Evolutionary conservation across 331 rosid genomes (phyloP).

Genomic region (Malus hybrid): DNA sequence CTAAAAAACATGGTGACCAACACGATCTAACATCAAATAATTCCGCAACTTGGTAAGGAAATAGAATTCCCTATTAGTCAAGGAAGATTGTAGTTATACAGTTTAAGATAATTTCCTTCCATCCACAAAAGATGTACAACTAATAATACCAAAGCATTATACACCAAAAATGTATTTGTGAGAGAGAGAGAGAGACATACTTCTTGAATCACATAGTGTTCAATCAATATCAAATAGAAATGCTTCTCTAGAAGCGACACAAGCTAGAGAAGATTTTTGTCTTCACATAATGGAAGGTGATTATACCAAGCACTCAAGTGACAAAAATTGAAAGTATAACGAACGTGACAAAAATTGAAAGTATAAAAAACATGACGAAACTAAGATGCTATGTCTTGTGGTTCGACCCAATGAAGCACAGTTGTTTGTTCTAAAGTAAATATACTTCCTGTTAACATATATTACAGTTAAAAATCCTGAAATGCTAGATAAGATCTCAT

Average conservation of each 20-base stretch:
- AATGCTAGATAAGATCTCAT: background rate
- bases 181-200: conserved; percentile 4
- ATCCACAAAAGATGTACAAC: no score
- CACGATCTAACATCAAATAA: no score
- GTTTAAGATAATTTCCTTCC: no score
- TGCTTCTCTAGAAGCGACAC: conserved; percentile 26
- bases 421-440: background rate
- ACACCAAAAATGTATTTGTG: no score
- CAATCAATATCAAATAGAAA: conserved; percentile 48
- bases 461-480: background rate
- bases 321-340: no score
- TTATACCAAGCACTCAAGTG: background rate
- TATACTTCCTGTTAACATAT: background rate
- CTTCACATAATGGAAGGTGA: background rate
- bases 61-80: background rate
- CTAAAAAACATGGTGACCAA: no score
- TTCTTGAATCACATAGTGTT: conserved; percentile 44
- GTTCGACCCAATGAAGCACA: background rate
- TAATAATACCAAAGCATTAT: background rate
- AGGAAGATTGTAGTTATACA: no score
- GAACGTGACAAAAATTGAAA: background rate
- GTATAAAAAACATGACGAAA: background rate
- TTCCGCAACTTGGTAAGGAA: background rate
- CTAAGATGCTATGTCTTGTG: background rate
- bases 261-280: conserved; percentile 15